Evolutionary conservation across 2,329 filamentous ascomycete species (phyloP), one percentile per base, ranked within the genome.

Genomic region (Calonectria hongkongensis): DNA sequence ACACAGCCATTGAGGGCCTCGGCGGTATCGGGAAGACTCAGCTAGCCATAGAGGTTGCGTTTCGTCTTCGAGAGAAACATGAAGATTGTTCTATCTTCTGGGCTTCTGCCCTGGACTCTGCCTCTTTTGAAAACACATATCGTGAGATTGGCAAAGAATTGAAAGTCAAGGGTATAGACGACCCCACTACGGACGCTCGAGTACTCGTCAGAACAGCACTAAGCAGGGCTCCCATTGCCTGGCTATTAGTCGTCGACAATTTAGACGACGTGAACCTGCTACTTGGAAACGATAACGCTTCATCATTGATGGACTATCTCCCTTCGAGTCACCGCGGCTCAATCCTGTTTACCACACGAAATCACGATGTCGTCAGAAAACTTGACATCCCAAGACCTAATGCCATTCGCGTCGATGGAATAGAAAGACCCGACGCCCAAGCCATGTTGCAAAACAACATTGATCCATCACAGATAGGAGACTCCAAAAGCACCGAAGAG

Each of bases 201-300:
- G n/a, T 43, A 16, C 78, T 86, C 2, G 82, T 88, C 4, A 84
- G 84, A 47, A 50, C 43, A 6, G 75, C 73, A 8, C 71, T 88
- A 1, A 82, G 79, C 43, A 66, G 79, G 27, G 70, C 39, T 15
- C 71, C 60, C 1, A 78, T 81, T 2, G 66, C 72, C 0, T 88
- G 85, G 86, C 77, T 88, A 2, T 68, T 88, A 50, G 78, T 88
- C 50, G 65, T 88, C 18, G 86, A 88, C 66, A 88, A 87, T 64
- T 84, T 83, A 15, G 85, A 88, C 66, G 84, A 88, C 66, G 51
- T 58, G 5, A 68, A 81, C 2, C 66, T 86, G 2, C 66, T 85
- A 0, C 79, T 81, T 50, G 74, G 74, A 27, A 9, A 70, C 7
- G 39, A 73, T 4, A 9, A 63, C 5, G 72, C 84, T 4, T 50